phyloP scores from a whole-genome alignment of 257 asterid species.

The Solanum etuberosum region DNA sequence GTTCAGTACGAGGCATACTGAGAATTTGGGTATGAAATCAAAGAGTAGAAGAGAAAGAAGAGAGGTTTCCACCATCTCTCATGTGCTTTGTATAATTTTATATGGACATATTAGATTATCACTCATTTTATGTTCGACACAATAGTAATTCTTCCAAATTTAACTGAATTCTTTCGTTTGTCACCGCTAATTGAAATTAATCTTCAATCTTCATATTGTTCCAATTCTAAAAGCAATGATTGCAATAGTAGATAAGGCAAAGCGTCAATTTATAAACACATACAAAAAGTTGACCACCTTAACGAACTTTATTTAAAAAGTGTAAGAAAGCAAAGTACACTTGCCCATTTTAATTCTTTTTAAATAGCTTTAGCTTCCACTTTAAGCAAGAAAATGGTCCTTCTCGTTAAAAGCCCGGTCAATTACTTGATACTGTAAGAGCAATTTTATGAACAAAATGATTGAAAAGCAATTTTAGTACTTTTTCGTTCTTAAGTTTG shows the following conservation, averaged over 20 bases:
- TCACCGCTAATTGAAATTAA: background rate
- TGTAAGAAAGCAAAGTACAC: background rate
- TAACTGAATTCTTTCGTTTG: background rate
- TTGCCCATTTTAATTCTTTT: background rate
- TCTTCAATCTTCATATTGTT: background rate
- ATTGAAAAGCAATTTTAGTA: background rate
- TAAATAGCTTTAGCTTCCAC: conserved; percentile 1
- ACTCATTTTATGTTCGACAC: background rate
- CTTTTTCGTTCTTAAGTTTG: background rate
- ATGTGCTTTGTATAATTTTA: background rate
- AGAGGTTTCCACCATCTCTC: background rate
- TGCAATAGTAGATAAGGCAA: background rate
- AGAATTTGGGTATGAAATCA: background rate
- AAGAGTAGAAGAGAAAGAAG: background rate
- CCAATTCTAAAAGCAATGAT: background rate
- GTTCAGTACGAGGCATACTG: background rate
- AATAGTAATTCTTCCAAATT: background rate
- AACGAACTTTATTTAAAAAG: background rate
- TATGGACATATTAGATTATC: background rate
- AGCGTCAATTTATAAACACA: background rate
- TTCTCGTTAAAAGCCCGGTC: background rate
- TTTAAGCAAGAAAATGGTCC: conserved; percentile 3
- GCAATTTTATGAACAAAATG: background rate
- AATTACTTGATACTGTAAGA: background rate
- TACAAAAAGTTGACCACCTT: background rate